Evolutionary conservation across 2,329 filamentous ascomycete genomes (phyloP).

Genomic region (Sporothrix mexicana): DNA sequence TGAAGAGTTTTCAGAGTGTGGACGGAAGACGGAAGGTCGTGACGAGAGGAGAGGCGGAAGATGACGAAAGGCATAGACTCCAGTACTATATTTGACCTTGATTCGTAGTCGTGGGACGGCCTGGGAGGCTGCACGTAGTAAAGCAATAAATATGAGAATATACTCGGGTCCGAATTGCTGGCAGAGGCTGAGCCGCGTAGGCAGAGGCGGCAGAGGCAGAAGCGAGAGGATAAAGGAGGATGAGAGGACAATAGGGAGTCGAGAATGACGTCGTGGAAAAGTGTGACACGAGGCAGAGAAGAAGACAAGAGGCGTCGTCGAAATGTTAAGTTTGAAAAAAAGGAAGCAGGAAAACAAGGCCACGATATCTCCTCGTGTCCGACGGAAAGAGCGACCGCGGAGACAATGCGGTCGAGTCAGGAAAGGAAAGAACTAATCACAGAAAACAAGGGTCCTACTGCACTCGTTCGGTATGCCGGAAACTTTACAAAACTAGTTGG

Average conservation of each 20-base stretch:
- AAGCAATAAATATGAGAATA: slow-evolving; percentile 3
- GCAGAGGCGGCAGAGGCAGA: background rate
- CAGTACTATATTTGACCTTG: background rate
- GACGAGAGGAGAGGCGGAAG: slow-evolving; percentile 8
- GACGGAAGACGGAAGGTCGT: background rate
- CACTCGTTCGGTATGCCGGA: background rate
- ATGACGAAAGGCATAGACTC: background rate
- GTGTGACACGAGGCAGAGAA: background rate
- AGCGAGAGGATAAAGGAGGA: background rate
- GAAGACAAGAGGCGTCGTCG: background rate
- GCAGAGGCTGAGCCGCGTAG: background rate
- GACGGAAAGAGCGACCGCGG: slow-evolving; percentile 22
- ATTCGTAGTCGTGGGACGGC: background rate
- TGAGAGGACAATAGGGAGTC: background rate
- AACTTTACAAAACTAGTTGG: slow-evolving; percentile 1
- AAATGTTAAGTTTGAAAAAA: background rate
- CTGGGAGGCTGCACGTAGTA: background rate
- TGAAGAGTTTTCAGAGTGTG: background rate
- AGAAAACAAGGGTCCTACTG: slow-evolving; percentile 22
- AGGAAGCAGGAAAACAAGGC: slow-evolving; percentile 12
- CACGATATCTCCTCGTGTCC: slow-evolving; percentile 6
- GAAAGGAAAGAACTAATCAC: slow-evolving; percentile 7
- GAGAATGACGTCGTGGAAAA: slow-evolving; percentile 12
- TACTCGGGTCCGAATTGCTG: slow-evolving; percentile 15
- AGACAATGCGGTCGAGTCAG: background rate